Percentiles rank a stretch among this genome's conserved stretches.
Conservation (phyloP, 257 asterid genomes). For the Penstemon barbatus region DNA sequence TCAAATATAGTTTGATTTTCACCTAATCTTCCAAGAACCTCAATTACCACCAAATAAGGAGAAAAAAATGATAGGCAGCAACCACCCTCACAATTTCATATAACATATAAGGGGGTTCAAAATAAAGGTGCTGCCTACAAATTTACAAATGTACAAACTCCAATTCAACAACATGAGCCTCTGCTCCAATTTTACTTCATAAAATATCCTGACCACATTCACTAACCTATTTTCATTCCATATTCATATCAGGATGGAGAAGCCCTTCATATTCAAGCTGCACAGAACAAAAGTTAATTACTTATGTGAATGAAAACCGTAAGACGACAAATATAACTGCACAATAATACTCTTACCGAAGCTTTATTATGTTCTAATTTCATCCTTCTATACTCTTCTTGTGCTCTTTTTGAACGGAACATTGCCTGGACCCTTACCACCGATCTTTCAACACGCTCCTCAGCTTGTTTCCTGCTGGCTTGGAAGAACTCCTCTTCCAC, state of each 20-base stretch:
- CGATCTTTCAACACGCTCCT: slow-evolving; percentile 94
- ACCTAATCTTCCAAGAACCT: slow-evolving; percentile 3
- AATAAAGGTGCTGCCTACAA: slow-evolving; percentile 13
- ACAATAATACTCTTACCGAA: slow-evolving; percentile 35
- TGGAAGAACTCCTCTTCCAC: slow-evolving; percentile 83
- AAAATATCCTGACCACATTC: too few relatives aligned
- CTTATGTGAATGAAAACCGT: neutral
- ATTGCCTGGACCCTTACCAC: slow-evolving; percentile 90
- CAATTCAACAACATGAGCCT: slow-evolving; percentile 12
- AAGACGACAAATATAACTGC: neutral
- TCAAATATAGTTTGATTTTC: too few relatives aligned
- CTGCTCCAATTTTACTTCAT: neutral
- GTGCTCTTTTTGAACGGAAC: slow-evolving; percentile 93
- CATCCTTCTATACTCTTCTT: slow-evolving; percentile 91
- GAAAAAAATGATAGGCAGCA: neutral
- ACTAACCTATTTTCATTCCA: slow-evolving; percentile 30
- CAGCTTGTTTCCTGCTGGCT: slow-evolving; percentile 96
- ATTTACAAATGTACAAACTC: slow-evolving; percentile 34
- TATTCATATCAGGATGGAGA: slow-evolving; percentile 45
- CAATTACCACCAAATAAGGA: neutral
- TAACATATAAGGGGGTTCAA: slow-evolving; percentile 7
- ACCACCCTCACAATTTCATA: slow-evolving; percentile 9
- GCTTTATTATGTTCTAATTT: slow-evolving; percentile 65
- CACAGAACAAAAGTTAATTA: slow-evolving; percentile 24
- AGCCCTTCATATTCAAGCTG: slow-evolving; percentile 69